phyloP scores from a whole-genome alignment of 2,329 filamentous ascomycete genomes.

The Pseudogymnoascus sp. region DNA sequence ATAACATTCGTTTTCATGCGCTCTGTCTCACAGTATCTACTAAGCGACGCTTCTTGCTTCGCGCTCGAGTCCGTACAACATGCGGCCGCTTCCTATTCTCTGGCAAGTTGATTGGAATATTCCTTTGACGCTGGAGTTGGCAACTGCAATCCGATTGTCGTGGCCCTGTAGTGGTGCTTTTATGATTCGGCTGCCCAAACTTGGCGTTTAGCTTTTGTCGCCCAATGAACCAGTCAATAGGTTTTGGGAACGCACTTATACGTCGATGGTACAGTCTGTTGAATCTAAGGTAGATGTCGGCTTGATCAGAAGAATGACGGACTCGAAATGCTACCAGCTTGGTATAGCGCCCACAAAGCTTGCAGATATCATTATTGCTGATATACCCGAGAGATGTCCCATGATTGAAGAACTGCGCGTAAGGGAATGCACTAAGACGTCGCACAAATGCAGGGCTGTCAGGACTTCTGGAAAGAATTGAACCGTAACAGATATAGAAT shows the following conservation, averaged over 20 bases:
- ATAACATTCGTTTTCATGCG: no score
- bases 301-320: conserved; percentile 14
- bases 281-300: conserved; percentile 17
- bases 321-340: conserved; percentile 18
- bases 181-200: conserved; percentile 17
- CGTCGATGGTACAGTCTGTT: conserved; percentile 15
- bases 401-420: no score
- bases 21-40: no score
- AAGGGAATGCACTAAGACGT: no score
- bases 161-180: not conserved
- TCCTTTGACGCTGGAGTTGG: not conserved
- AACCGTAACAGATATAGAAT: no score
- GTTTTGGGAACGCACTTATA: conserved; percentile 19
- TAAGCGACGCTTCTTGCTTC: not conserved
- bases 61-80: not conserved
- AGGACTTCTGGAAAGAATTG: no score
- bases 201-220: conserved; percentile 16
- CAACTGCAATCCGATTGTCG: not conserved
- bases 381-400: conserved; percentile 6
- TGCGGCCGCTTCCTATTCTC: not conserved
- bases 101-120: not conserved
- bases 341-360: conserved; percentile 15
- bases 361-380: conserved; percentile 16
- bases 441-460: no score
- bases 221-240: not conserved